phyloP scores from a whole-genome alignment of 2,329 filamentous ascomycete genomes.

The Leptoxyphium fumago region DNA sequence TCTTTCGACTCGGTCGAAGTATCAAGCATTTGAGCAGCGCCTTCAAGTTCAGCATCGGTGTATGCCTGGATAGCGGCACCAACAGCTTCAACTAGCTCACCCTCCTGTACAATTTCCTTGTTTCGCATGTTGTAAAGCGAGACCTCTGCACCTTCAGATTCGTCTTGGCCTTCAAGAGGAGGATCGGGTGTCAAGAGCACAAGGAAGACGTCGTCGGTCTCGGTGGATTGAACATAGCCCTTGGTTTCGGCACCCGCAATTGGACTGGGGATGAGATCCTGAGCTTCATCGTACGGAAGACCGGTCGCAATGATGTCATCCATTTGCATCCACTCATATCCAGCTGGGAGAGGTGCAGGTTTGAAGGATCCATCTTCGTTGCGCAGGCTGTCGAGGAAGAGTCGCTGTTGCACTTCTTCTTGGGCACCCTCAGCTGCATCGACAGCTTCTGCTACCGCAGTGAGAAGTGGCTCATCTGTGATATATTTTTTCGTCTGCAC shows the following conservation, averaged over 20 bases:
- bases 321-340: not conserved
- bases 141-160: not conserved
- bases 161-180: not conserved
- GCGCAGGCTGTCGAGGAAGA: not conserved
- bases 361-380: not conserved
- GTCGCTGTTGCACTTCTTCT: not conserved
- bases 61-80: not conserved
- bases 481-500: not conserved
- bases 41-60: not conserved
- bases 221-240: not conserved
- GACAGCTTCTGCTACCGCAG: not conserved
- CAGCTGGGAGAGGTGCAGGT: not conserved
- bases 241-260: not conserved
- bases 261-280: not conserved
- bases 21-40: not conserved
- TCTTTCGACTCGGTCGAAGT: not conserved
- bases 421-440: not conserved
- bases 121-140: not conserved
- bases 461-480: not conserved
- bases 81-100: not conserved
- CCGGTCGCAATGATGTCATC: not conserved
- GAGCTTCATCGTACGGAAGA: not conserved
- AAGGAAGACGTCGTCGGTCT: not conserved
- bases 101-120: not conserved
- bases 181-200: not conserved